Conservation (phyloP, 2,329 filamentous ascomycete species). For the Fusarium sp. region DNA sequence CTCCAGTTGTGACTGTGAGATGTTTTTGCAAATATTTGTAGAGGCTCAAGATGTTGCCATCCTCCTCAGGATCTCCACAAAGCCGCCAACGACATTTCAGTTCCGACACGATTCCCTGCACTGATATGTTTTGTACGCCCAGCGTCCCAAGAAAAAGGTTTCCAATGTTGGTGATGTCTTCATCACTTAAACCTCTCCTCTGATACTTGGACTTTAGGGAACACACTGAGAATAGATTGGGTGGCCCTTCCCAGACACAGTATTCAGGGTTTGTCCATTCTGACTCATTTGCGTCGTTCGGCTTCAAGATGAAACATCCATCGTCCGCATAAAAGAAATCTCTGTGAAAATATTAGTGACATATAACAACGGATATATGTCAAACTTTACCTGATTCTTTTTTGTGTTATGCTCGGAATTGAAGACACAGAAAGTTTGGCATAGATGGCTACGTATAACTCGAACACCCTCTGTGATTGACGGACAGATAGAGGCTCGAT, state of each 20-base stretch:
- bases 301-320: too few species aligned
- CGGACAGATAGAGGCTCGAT: background rate
- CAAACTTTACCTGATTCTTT: background rate
- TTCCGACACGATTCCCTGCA: background rate
- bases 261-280: background rate
- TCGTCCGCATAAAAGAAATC: too few species aligned
- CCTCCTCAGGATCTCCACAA: background rate
- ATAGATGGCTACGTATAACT: constrained; percentile 26
- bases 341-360: too few species aligned
- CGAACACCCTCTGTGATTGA: constrained; percentile 4
- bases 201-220: background rate
- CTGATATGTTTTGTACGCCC: background rate
- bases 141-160: constrained; percentile 5
- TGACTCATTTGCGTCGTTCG: too few species aligned
- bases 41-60: background rate
- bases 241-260: constrained; percentile 25
- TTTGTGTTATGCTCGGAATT: background rate
- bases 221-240: background rate
- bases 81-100: accelerated
- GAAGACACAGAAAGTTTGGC: background rate
- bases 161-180: background rate
- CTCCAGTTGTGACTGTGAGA: background rate
- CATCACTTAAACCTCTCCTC: background rate
- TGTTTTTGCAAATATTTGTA: constrained; percentile 19
- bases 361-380: too few species aligned